Evolutionary conservation across 805 yeast genomes (phyloP), one percentile per base, ranked within the genome.

Genomic region (Saturnispora gosingensis): DNA sequence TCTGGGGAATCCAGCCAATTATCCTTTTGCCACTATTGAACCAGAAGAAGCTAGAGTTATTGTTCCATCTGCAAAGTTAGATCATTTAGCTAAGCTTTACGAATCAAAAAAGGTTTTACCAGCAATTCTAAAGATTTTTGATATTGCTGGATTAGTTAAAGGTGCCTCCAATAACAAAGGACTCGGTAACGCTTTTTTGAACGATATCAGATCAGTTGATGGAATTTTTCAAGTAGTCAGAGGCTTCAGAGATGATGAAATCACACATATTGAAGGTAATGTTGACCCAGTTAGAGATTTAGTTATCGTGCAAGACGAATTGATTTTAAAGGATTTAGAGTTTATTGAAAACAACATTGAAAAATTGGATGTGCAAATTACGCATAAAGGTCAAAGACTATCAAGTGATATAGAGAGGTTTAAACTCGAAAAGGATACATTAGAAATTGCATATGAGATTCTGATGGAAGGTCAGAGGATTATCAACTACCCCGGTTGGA

Each of bases 401-500:
- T 56, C 96, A 3, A 57, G 54, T 42, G 68, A 65, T 42, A 49
- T 58, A n/a, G 48, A 86, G 70, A 80, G 88, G 38, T 74, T 90
- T 66, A 97, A 91, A 71, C 86, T 84, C 57, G 90, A 91, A 74
- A 83, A 81, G 66, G 84, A 85, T 76, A 86, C 76, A 52, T 77
- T 86, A 54, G 87, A 82, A 65, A 79, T 72, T 64, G 84, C 93
- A 64, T 85, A 89, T 61, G 80, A 77, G 53, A 72, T 82, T 64
- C 78, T 91, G 62, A 83, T 93, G 74, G 80, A 74, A 53, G 97
- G 96, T 56, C 81, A 85, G 64, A 85, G 96, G 73, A 82, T 93
- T 56, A 87, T 91, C 60, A 90, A 88, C 65, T 58, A 58, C 64
- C 85, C 82, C 60, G 74, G 73, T 58, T 93, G 99, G 99, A 74